These are phyloP conservation scores for Lomentospora prolificans DNA, from an alignment of 2,329 filamentous ascomycete genomes.

Conservation along the genomic window DNA sequence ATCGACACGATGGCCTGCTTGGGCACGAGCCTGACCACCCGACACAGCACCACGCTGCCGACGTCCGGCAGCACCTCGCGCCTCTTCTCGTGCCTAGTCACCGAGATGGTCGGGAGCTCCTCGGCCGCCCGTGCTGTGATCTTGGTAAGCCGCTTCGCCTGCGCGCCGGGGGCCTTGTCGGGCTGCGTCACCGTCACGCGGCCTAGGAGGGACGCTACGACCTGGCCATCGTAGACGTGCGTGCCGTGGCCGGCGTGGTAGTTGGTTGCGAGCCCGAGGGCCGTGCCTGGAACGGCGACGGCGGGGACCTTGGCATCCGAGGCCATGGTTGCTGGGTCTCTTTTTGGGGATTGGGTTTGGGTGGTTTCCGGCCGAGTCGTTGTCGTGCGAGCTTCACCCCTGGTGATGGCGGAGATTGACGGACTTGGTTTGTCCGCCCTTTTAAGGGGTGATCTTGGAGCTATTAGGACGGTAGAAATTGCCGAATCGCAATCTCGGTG, in stretches of 20 bases:
- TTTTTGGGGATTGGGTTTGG: neutral
- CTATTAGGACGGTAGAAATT: neutral
- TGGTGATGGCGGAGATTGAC: too few relatives aligned
- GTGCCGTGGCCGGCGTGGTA: conserved; percentile 74
- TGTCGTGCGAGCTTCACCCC: too few relatives aligned
- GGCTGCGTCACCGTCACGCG: conserved; percentile 47
- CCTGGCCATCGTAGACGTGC: conserved; percentile 63
- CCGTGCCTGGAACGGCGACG: conserved; percentile 74
- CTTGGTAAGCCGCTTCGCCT: conserved; percentile 49
- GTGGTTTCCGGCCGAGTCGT: too few relatives aligned
- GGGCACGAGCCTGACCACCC: conserved; percentile 75
- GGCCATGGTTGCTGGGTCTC: conserved; percentile 18
- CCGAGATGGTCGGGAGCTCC: conserved; percentile 44
- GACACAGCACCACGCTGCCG: conserved; percentile 68
- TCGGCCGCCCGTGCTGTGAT: conserved; percentile 36
- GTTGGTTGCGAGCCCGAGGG: conserved; percentile 57
- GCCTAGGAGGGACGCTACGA: conserved; percentile 78
- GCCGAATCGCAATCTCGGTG: neutral
- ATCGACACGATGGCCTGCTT: conserved; percentile 81
- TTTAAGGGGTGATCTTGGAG: too few relatives aligned
- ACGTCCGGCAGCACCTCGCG: conserved; percentile 75
- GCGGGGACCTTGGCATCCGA: conserved; percentile 22
- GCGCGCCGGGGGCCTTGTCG: conserved; percentile 34
- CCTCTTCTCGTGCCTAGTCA: conserved; percentile 39
- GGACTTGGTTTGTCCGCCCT: too few relatives aligned